Conservation (phyloP, 805 yeast species). For the Cyberlindnera japonica region DNA sequence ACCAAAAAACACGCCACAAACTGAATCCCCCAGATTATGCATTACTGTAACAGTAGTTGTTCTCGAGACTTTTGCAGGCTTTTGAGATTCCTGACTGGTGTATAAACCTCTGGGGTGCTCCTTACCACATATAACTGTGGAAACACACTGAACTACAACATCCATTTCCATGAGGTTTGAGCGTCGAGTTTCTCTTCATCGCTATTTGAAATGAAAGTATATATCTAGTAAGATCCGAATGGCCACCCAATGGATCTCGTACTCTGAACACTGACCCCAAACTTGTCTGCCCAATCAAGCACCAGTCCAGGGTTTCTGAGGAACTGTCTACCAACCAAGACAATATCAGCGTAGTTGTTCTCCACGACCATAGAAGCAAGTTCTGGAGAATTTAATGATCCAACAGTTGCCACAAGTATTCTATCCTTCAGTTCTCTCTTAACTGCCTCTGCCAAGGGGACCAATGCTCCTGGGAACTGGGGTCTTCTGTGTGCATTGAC, state of each 20-base stretch:
- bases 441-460: not conserved
- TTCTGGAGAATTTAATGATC: not conserved
- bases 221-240: not conserved
- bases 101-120: too few relatives aligned
- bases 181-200: too few relatives aligned
- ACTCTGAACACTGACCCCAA: not conserved
- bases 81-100: too few relatives aligned
- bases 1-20: too few relatives aligned
- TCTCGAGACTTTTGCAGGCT: too few relatives aligned
- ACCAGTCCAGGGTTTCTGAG: conserved; percentile 46
- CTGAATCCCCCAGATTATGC: too few relatives aligned
- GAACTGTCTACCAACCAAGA: conserved; percentile 42
- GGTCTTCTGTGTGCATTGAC: not conserved
- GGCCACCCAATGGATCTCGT: not conserved
- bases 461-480: not conserved
- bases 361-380: conserved; percentile 25
- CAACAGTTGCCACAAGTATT: not conserved
- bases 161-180: too few relatives aligned
- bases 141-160: too few relatives aligned
- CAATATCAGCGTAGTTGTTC: conserved; percentile 42
- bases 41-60: too few relatives aligned
- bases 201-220: too few relatives aligned
- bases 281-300: conserved; percentile 42
- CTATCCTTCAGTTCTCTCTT: not conserved
- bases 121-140: too few relatives aligned